Evolutionary conservation across 306 rosid genomes (phyloP), one percentile per base, ranked within the genome.

Genomic region (Mucuna pruriens): DNA sequence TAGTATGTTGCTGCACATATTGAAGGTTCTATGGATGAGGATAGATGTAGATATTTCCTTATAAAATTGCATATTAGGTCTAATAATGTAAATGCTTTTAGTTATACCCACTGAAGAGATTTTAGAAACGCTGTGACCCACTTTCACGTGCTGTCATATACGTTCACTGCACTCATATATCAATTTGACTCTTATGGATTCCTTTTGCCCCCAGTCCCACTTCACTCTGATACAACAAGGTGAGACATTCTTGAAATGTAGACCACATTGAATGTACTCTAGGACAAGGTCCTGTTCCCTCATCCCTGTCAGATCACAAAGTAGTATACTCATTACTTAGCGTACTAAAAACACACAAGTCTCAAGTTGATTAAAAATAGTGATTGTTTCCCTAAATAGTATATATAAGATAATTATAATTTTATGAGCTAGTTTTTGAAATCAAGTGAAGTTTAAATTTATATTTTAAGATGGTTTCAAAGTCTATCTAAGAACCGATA

Each of bases 121-220:
- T 66, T 48, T 60, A 31, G 76, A 54, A 62, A 70, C 7, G 6
- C 17, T 16, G 45, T 62, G 74, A 67, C 81, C 82, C 83, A 85
- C 64, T 9, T 31, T 54, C 85, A 57, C 68, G 75, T 79, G 73
- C 74, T 52, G 67, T 38, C 65, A 34, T 34, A 40, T 36, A 44
- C 26, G 57, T 77, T 40, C 87, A 81, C 65, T 85, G 77, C 85
- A 83, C 45, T 65, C 22, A 52, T 55, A 57, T 16, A 22, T 49
- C 44, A 75, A 38, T 61, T 68, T 40, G 39, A 67, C 46, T 16
- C 65, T 9, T 69, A 38, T 58, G 40, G 23, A 66, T 45, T 64
- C 77, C 25, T 57, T 66, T 36, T 70, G 40, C 11, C 51, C 74
- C 44, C 19, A 20, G 26, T 11, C 58, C 80, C 74, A 80, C 25